These are phyloP conservation scores for Jacaranda copaia DNA, from an alignment of 257 asterid species.

Conservation along the genomic window DNA sequence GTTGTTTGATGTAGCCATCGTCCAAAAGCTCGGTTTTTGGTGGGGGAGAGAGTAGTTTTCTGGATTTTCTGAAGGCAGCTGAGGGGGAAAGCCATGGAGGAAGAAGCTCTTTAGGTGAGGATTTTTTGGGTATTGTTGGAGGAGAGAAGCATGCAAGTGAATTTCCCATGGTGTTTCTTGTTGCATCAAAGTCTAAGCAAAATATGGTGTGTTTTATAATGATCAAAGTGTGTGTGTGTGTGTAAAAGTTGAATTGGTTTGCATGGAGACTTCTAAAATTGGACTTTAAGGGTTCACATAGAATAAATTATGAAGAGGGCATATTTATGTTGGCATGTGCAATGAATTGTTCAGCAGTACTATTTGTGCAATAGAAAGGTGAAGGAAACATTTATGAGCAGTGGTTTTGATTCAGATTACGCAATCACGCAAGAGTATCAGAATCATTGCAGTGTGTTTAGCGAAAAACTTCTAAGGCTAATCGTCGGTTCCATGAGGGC, in stretches of 20 bases:
- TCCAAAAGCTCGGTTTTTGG: slow-evolving; percentile 43
- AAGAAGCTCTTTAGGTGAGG: slow-evolving; percentile 41
- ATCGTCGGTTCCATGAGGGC: no score
- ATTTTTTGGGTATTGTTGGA: slow-evolving; percentile 31
- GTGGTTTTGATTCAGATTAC: no score
- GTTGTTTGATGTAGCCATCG: slow-evolving; percentile 57
- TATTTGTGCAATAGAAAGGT: slow-evolving; percentile 22
- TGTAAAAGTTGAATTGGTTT: slow-evolving; percentile 30
- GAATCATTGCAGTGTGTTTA: no score
- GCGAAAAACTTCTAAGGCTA: no score
- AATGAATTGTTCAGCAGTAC: slow-evolving; percentile 29
- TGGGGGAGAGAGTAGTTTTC: slow-evolving; percentile 40
- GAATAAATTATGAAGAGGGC: slow-evolving; percentile 16
- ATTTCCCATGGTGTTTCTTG: slow-evolving; percentile 52
- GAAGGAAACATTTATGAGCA: background rate
- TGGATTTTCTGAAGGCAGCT: slow-evolving; percentile 42
- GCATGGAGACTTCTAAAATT: slow-evolving; percentile 18
- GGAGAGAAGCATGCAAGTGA: slow-evolving; percentile 61
- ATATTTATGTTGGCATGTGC: slow-evolving; percentile 1
- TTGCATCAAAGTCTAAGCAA: slow-evolving; percentile 23
- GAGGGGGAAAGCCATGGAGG: slow-evolving; percentile 56
- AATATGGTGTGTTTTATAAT: slow-evolving; percentile 7
- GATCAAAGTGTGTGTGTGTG: slow-evolving; percentile 5
- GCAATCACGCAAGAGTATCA: no score
- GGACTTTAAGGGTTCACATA: slow-evolving; percentile 20